These are phyloP conservation scores for Aspergillus hancockii DNA, from an alignment of 495 filamentous ascomycete species.

Conservation along the genomic window DNA sequence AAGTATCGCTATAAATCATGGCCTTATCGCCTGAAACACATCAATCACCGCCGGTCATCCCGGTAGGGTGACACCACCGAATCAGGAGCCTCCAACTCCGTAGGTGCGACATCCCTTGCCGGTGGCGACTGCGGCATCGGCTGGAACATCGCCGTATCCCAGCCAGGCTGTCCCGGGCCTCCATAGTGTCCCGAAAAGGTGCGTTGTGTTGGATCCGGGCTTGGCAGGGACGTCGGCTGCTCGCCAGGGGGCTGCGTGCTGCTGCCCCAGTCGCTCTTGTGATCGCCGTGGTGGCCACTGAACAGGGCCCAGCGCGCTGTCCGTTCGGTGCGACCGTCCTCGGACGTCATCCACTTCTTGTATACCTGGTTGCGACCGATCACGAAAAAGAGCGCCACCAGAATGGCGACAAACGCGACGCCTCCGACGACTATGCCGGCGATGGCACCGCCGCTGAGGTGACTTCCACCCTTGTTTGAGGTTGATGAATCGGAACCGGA, in stretches of 20 bases:
- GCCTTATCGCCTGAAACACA: background rate
- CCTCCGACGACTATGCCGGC: constrained; percentile 39
- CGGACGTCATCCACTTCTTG: constrained; percentile 37
- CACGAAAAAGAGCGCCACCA: constrained; percentile 40
- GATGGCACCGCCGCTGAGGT: constrained; percentile 37
- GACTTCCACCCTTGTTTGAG: too few relatives aligned
- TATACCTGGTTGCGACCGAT: constrained; percentile 42
- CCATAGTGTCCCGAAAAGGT: constrained; percentile 18
- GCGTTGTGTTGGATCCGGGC: constrained; percentile 18
- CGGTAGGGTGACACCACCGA: background rate
- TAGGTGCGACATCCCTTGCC: constrained; percentile 15
- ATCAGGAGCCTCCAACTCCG: constrained; percentile 30
- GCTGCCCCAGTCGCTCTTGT: constrained; percentile 14
- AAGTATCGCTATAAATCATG: background rate
- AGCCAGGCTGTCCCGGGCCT: constrained; percentile 16
- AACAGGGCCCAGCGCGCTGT: constrained; percentile 36
- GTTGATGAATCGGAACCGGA: constrained; percentile 13
- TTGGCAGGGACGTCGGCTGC: constrained; percentile 15
- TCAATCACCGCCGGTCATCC: background rate
- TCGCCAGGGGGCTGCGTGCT: constrained; percentile 5
- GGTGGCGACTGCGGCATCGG: constrained; percentile 11
- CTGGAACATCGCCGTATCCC: constrained; percentile 21
- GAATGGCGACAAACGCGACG: constrained; percentile 32
- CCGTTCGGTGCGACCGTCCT: constrained; percentile 34
- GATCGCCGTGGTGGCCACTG: constrained; percentile 10